Percentiles rank a stretch among this genome's conserved stretches.
Evolutionary conservation across 768 basidiomycete species (phyloP).

Genomic region (Heimioporus sp.): DNA sequence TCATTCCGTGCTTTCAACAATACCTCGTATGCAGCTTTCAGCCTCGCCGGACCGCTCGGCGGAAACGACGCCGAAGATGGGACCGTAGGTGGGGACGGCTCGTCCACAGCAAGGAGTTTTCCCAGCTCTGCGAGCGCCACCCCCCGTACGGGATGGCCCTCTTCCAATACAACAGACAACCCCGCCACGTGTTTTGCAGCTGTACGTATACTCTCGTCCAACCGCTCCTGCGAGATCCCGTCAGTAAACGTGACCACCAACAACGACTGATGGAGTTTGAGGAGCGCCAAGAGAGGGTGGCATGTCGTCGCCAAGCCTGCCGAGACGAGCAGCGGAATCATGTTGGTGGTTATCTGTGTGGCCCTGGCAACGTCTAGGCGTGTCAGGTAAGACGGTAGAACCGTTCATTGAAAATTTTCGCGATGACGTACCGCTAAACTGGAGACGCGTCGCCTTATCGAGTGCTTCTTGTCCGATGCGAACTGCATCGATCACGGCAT

Average conservation of each 20-base stretch:
- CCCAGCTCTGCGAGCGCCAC: slow-evolving; percentile 77
- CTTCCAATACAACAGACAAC: slow-evolving; percentile 47
- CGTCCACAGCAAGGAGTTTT: slow-evolving; percentile 78
- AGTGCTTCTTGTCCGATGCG: slow-evolving; percentile 73
- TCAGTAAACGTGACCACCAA: slow-evolving; percentile 51
- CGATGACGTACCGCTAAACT: slow-evolving; percentile 49
- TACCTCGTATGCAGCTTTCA: slow-evolving; percentile 63
- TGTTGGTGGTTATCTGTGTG: slow-evolving; percentile 56
- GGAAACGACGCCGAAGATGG: slow-evolving; percentile 43
- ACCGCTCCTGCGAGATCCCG: slow-evolving; percentile 41
- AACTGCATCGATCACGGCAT: slow-evolving; percentile 59
- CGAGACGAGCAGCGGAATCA: slow-evolving; percentile 62
- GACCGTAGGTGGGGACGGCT: slow-evolving; percentile 45
- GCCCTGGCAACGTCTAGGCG: slow-evolving; percentile 56
- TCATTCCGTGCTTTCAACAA: slow-evolving; percentile 61
- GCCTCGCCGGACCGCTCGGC: slow-evolving; percentile 61
- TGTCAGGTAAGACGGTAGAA: not conserved
- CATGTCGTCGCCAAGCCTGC: slow-evolving; percentile 60
- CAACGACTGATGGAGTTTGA: slow-evolving; percentile 69
- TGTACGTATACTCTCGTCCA: slow-evolving; percentile 64
- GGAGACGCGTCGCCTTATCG: slow-evolving; percentile 64
- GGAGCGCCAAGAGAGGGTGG: slow-evolving; percentile 75
- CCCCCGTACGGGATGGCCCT: slow-evolving; percentile 76
- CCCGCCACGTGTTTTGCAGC: slow-evolving; percentile 56
- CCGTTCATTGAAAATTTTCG: too few relatives aligned